Conservation (phyloP, 768 basidiomycete genomes). For the Naganishia friedmannii region DNA sequence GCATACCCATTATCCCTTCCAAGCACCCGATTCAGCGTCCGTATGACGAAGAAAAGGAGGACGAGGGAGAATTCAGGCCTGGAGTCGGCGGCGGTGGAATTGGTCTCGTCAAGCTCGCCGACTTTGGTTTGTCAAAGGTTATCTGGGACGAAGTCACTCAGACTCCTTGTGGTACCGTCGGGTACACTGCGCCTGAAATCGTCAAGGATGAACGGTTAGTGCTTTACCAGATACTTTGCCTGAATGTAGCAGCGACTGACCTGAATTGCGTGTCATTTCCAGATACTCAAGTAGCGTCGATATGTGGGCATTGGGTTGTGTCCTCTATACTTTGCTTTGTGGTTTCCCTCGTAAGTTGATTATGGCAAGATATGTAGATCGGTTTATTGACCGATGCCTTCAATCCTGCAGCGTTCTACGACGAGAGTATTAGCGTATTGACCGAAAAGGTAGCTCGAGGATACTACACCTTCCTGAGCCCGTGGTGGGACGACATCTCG, state of each 20-base stretch:
- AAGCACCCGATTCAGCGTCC: constrained; percentile 70
- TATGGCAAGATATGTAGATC: no score
- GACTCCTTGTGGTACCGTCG: constrained; percentile 99
- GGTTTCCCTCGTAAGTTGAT: constrained; percentile 63
- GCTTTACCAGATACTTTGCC: constrained; percentile 55
- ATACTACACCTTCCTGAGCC: constrained; percentile 95
- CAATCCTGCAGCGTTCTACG: constrained; percentile 82
- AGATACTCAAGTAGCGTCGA: constrained; percentile 68
- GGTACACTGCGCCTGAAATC: constrained; percentile 98
- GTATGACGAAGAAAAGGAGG: constrained; percentile 97
- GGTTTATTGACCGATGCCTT: no score
- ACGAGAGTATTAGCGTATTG: constrained; percentile 94
- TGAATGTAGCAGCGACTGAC: background rate
- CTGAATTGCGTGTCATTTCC: background rate
- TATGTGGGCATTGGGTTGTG: constrained; percentile 99
- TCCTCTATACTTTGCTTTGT: constrained; percentile 95
- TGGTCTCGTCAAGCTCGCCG: constrained; percentile 95
- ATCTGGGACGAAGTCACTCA: constrained; percentile 99
- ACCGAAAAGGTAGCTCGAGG: constrained; percentile 98
- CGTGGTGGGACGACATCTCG: constrained; percentile 99
- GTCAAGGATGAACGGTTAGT: constrained; percentile 95
- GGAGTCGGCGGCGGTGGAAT: constrained; percentile 95
- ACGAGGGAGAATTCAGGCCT: constrained; percentile 91
- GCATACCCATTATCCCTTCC: constrained; percentile 86
- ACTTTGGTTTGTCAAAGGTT: constrained; percentile 94